Conservation (phyloP, 768 basidiomycete genomes). For the Naematelia aurantialba region DNA sequence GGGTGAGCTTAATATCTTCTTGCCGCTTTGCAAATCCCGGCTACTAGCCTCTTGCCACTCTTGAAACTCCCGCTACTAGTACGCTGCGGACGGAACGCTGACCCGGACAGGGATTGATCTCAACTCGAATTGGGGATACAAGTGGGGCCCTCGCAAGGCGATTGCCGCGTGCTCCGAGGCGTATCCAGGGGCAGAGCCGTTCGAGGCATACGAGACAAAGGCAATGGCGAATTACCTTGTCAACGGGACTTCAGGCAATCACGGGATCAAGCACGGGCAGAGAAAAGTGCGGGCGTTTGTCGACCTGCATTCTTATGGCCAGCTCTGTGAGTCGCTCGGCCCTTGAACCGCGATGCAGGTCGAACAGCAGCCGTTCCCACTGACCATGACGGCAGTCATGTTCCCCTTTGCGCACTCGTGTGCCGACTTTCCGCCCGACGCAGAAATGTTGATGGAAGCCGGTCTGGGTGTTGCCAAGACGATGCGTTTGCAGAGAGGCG, state of each 20-base stretch:
- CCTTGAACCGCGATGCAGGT: neutral
- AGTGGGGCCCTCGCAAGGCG: slow-evolving; percentile 58
- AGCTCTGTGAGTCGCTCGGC: slow-evolving; percentile 61
- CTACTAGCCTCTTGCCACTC: neutral
- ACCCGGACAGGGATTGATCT: slow-evolving; percentile 65
- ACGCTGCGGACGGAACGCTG: no score
- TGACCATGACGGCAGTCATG: slow-evolving; percentile 57
- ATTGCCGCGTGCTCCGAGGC: slow-evolving; percentile 63
- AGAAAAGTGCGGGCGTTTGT: slow-evolving; percentile 60
- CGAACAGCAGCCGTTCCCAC: neutral
- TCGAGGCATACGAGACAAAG: slow-evolving; percentile 72
- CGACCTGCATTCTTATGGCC: slow-evolving; percentile 76
- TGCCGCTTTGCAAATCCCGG: neutral
- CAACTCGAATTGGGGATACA: slow-evolving; percentile 73
- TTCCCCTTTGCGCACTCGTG: slow-evolving; percentile 73
- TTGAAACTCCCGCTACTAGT: neutral
- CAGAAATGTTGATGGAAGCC: slow-evolving; percentile 72
- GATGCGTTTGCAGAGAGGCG: slow-evolving; percentile 58
- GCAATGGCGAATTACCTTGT: slow-evolving; percentile 68
- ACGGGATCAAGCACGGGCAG: slow-evolving; percentile 32
- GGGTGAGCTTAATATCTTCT: slow-evolving; percentile 26
- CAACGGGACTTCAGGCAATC: slow-evolving; percentile 18
- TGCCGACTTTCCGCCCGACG: slow-evolving; percentile 61
- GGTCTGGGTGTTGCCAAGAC: slow-evolving; percentile 64
- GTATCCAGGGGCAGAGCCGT: slow-evolving; percentile 70